phyloP scores from a whole-genome alignment of 352 stramenopile species.

The Phytophthora macrochlamydospora region DNA sequence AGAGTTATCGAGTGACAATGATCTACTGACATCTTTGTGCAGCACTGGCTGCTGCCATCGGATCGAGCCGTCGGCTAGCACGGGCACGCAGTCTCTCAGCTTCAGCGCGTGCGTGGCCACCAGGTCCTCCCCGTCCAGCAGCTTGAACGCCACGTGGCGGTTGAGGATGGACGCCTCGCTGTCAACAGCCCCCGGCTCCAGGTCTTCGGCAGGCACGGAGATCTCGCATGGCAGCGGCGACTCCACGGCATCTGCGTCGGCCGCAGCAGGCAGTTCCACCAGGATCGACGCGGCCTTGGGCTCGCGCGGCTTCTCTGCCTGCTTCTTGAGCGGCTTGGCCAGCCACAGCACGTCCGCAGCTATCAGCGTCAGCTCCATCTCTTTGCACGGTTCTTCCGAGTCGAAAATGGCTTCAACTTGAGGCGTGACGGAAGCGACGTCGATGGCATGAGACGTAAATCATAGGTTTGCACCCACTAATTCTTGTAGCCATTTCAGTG shows the following conservation, averaged over 20 bases:
- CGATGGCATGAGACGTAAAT: not conserved
- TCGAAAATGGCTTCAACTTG: conserved; percentile 5
- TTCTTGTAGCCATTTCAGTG: too few species aligned
- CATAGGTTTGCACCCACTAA: too few species aligned
- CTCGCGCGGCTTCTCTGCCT: not conserved
- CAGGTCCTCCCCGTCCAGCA: conserved; percentile 32
- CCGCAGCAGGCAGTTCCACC: conserved; percentile 20
- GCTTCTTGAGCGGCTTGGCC: conserved; percentile 18
- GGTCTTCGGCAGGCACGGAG: conserved; percentile 30
- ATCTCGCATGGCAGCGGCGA: conserved; percentile 44
- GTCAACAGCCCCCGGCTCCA: conserved; percentile 19
- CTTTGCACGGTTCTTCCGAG: not conserved
- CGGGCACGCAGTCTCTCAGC: conserved; percentile 54
- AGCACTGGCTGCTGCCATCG: conserved; percentile 44
- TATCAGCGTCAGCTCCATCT: conserved; percentile 48
- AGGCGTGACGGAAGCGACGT: conserved; percentile 6
- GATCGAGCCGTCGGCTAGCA: conserved; percentile 48
- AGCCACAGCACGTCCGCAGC: conserved; percentile 37
- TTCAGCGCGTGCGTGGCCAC: conserved; percentile 41
- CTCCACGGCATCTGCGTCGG: conserved; percentile 16
- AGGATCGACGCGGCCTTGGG: conserved; percentile 11
- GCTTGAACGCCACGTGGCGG: conserved; percentile 43
- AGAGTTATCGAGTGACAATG: not conserved
- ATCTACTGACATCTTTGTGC: conserved; percentile 34
- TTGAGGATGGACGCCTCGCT: conserved; percentile 45